These are phyloP conservation scores for Taphrina communis DNA, from an alignment of 1,139 yeast species.

Conservation along the genomic window DNA sequence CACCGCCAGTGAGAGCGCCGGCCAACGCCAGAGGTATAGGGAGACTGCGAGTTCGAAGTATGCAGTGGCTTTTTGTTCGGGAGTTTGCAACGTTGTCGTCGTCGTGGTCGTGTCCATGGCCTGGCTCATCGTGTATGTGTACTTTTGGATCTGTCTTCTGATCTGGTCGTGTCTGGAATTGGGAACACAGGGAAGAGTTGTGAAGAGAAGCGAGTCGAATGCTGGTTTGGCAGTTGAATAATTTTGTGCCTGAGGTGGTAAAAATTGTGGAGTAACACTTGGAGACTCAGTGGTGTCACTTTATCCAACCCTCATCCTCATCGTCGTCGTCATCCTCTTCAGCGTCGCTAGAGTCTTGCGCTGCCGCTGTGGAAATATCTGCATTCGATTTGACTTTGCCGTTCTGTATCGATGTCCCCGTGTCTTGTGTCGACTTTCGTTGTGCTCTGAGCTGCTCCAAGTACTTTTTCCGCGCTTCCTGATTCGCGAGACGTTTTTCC, in stretches of 20 bases:
- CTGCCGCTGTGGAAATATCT: too few relatives aligned
- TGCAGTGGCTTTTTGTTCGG: constrained; percentile 29
- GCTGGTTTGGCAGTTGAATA: neutral
- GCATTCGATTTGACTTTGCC: neutral
- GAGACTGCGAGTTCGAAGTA: constrained; percentile 39
- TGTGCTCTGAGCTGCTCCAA: constrained; percentile 20
- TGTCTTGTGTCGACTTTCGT: neutral
- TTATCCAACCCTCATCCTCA: constrained; percentile 25
- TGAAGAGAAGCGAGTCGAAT: neutral
- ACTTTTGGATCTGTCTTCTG: too few relatives aligned
- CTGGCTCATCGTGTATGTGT: neutral
- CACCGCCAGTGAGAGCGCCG: constrained; percentile 86
- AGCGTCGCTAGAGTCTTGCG: neutral
- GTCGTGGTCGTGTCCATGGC: constrained; percentile 10
- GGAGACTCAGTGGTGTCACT: neutral
- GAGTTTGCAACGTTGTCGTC: neutral
- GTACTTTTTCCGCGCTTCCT: constrained; percentile 21
- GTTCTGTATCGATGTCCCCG: neutral
- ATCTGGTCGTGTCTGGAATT: too few relatives aligned
- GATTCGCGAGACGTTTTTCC: constrained; percentile 32
- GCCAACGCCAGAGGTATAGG: constrained; percentile 61
- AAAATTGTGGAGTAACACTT: constrained; percentile 6
- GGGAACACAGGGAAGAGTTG: too few relatives aligned
- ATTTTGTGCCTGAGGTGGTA: constrained; percentile 14
- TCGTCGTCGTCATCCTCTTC: constrained; percentile 14